These are phyloP conservation scores for Hymenoscyphus infarciens DNA, from an alignment of 2,329 filamentous ascomycete species.

Conservation along the genomic window DNA sequence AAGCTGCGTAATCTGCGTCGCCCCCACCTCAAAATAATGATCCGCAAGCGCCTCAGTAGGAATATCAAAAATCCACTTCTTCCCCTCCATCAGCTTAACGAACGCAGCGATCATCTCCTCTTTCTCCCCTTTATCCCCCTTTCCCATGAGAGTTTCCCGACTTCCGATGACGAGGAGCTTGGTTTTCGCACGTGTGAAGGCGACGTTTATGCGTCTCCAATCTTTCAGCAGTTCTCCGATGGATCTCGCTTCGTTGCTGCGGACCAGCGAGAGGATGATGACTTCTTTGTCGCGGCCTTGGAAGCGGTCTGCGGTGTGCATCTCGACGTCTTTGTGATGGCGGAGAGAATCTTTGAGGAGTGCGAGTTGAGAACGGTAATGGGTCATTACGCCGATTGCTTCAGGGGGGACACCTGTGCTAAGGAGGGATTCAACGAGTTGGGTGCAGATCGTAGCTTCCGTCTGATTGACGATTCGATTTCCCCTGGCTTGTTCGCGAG, in stretches of 20 bases:
- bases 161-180: conserved; percentile 90
- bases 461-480: conserved; percentile 83
- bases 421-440: conserved; percentile 78
- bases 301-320: conserved; percentile 96
- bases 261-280: conserved; percentile 80
- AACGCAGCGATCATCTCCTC: conserved; percentile 77
- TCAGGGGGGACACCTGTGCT: conserved; percentile 67
- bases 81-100: conserved; percentile 70
- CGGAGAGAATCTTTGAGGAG: conserved; percentile 72
- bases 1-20: conserved; percentile 43
- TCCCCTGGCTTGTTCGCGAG: conserved; percentile 71
- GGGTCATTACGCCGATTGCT: conserved; percentile 92
- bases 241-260: conserved; percentile 74
- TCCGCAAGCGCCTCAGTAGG: conserved; percentile 58
- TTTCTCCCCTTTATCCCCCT: conserved; percentile 61
- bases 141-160: conserved; percentile 63
- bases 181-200: conserved; percentile 86
- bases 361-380: conserved; percentile 89
- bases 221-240: conserved; percentile 93
- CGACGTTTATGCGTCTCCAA: conserved; percentile 92
- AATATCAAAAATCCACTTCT: conserved; percentile 77
- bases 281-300: conserved; percentile 96
- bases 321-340: conserved; percentile 66
- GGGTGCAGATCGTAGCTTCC: conserved; percentile 74
- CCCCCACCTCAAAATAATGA: conserved; percentile 59